Evolutionary conservation across 2,329 filamentous ascomycete species (phyloP), one percentile per base, ranked within the genome.

Genomic region (Pseudogymnoascus sp.): DNA sequence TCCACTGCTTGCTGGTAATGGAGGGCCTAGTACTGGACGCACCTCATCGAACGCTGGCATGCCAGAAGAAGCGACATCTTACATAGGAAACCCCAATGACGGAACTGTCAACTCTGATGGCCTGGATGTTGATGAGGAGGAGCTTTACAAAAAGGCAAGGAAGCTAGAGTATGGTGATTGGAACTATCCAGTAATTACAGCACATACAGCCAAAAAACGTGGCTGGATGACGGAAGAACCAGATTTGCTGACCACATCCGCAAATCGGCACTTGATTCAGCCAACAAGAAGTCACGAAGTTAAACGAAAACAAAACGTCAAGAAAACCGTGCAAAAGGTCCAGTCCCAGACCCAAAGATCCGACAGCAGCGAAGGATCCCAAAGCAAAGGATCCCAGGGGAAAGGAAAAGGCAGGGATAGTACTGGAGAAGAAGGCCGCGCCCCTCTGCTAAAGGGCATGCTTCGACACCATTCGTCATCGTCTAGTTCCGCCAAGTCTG

Each of bases 101-200:
- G 58, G 58, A n/a, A 39, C 37, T 40, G 18, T 40, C 7, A 40
- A 40, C 27, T 59, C 58, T 39, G 75, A 77, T 1, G 69, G 75
- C 7, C 74, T 92, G 31, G 88, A 92, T 68, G 72, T 80, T 0
- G 87, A 89, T 40, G 89, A 92, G 64, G 89, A 93, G 72, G 75
- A 75, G 5, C 77, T 92, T 4, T 93, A 89, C 67, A 79, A 79
- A 21, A 87, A 84, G 68, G 90, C 90, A 1, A 82, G 88, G 63
- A 82, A 85, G 42, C 75, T 93, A 3, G 89, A 92, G 69, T 92
- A 87, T 72, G 89, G 89, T 2, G 93, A 97, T 71, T 97, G 92
- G 91, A 97, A 97, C 74, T 97, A 97, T 74, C 93, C 92, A 25
- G 93, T 97, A 29, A 92, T 97, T 67, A 93, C 92, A 35, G 92